These are phyloP conservation scores for Botrytis galanthina DNA, from an alignment of 2,329 filamentous ascomycete genomes.

Conservation along the genomic window DNA sequence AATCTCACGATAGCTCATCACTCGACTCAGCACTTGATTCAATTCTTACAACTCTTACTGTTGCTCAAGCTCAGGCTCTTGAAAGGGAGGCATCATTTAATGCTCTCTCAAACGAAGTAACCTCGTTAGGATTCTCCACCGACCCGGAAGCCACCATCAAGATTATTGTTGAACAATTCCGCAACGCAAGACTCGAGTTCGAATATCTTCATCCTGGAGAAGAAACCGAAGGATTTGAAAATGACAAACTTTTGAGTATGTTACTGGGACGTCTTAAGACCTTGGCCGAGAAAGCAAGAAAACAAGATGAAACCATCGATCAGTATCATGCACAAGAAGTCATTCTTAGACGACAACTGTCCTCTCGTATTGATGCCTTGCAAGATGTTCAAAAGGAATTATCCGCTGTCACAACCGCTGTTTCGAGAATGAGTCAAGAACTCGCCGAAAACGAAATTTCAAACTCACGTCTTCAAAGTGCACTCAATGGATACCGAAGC, in stretches of 20 bases:
- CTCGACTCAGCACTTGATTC: conserved; percentile 37
- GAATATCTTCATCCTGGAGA: conserved; percentile 62
- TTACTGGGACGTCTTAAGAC: conserved; percentile 51
- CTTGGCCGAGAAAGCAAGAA: conserved; percentile 47
- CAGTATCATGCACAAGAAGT: conserved; percentile 58
- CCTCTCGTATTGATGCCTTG: conserved; percentile 51
- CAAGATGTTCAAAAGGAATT: conserved; percentile 48
- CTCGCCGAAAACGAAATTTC: conserved; percentile 43
- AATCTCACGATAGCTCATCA: conserved; percentile 30
- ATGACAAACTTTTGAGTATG: conserved; percentile 54
- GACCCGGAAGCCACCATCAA: conserved; percentile 39
- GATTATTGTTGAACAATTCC: conserved; percentile 50
- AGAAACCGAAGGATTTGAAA: conserved; percentile 47
- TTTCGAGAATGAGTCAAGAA: conserved; percentile 29
- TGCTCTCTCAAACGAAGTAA: conserved; percentile 48
- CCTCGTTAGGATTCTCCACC: conserved; percentile 53
- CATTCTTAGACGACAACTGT: conserved; percentile 56
- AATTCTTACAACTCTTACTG: conserved; percentile 37
- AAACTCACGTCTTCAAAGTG: conserved; percentile 50
- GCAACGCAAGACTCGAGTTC: conserved; percentile 57
- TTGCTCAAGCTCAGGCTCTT: conserved; percentile 34
- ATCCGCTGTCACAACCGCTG: conserved; percentile 23
- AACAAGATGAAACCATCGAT: conserved; percentile 55
- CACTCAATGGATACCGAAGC: conserved; percentile 51
- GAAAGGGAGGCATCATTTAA: conserved; percentile 47